A percentile compares a stretch with the other conserved stretches of the same genome.
Evolutionary conservation across 2,329 filamentous ascomycete species (phyloP).

Genomic region (Ceratocystis ficicola): DNA sequence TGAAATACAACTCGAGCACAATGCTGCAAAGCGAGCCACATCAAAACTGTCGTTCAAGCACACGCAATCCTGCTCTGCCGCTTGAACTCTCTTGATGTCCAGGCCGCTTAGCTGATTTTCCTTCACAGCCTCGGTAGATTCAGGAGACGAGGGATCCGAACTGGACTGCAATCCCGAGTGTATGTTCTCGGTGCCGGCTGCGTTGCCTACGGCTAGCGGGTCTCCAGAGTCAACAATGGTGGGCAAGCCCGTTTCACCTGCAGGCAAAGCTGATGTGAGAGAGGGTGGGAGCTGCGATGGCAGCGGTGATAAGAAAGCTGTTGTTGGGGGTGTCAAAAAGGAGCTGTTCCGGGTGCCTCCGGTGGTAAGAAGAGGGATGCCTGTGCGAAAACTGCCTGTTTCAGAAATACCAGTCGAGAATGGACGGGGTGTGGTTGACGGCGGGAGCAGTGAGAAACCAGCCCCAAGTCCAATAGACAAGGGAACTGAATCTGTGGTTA

Average conservation of each 20-base stretch:
- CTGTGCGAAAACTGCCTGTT: neutral
- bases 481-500: neutral
- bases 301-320: neutral
- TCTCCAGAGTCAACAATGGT: constrained; percentile 20
- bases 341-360: neutral
- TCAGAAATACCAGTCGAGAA: neutral
- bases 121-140: neutral
- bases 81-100: constrained; percentile 24
- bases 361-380: neutral
- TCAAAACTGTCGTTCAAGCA: constrained; percentile 34
- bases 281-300: neutral
- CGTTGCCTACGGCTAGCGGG: constrained; percentile 23
- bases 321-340: neutral
- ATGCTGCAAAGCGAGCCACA: constrained; percentile 30
- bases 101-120: constrained; percentile 23
- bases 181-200: constrained; percentile 14
- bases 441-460: constrained; percentile 2
- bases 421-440: neutral
- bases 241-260: constrained; percentile 4
- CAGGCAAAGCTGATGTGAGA: neutral
- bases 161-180: neutral
- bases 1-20: constrained; percentile 33
- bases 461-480: neutral
- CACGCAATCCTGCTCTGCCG: constrained; percentile 30
- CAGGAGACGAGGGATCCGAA: neutral